Evolutionary conservation across 2,329 filamentous ascomycete genomes (phyloP), one percentile per base, ranked within the genome.

Genomic region (Penicillium sp.): DNA sequence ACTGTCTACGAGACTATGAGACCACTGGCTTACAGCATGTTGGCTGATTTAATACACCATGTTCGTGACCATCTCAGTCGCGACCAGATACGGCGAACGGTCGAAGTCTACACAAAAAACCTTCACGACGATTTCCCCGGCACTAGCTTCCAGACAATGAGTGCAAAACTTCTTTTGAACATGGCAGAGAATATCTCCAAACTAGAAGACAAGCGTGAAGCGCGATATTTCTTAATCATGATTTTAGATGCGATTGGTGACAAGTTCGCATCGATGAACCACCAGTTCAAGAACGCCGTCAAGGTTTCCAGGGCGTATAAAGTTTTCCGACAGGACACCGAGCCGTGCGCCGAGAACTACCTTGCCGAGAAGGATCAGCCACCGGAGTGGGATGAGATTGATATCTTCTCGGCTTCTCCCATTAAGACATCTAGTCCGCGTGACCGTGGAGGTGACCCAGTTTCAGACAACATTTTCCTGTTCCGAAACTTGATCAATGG

Each of bases 61-160:
- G 90, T 99, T 25, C 85, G 94, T 54, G 94, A 97, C 58, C 87
- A 87, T n/a, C 79, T 99, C 22, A 86, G 84, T 22, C 89, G 91
- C 10, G 88, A 93, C 63, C 94, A 97, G 76, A 99, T 99, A 60
- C 86, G 92, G 44, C 90, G 92, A 69, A 97, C 95, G 0, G 91
- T 99, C 10, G 90, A 96, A 70, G 94, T 99, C 4, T 99, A 99
- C 74, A 97, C 95, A 1, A 91, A 88, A 69, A 97, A 97, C 67
- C 79, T 99, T 22, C 91, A 96, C 68, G 94, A 97, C 72, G 91
- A 90, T 61, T 96, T 96, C 60, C 95, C 94, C 0, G 95, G 95
- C 9, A 97, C 95, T 0, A 99, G 93, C 73, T 99, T 99, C 70
- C 95, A 99, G 74, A 99, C 94, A 0, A 99, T 99, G 94, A 97